Conservation (phyloP, 805 yeast genomes). For the Henningerozyma blattae region DNA sequence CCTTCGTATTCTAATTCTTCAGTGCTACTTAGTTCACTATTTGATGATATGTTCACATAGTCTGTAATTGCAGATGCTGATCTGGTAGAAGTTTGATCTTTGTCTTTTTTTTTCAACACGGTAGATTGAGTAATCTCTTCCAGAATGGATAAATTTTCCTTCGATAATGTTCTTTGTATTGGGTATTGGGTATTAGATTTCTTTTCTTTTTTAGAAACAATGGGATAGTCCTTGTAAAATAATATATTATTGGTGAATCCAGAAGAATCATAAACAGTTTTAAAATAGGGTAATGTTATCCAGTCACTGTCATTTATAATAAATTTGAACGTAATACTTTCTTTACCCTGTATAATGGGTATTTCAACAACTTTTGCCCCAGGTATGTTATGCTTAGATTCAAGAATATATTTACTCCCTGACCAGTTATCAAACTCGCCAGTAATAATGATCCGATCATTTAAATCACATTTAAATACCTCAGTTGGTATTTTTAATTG, state of each 20-base stretch:
- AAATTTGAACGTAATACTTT: conserved; percentile 12
- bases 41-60: conserved; percentile 19
- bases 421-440: conserved; percentile 23
- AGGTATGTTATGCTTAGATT: too few relatives aligned
- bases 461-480: too few relatives aligned
- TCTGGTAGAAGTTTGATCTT: too few relatives aligned
- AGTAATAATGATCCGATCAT: conserved; percentile 11
- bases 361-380: too few relatives aligned
- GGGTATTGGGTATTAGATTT: too few relatives aligned
- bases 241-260: conserved; percentile 17
- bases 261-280: conserved; percentile 12
- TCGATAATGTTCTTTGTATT: too few relatives aligned
- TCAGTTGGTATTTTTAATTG: too few relatives aligned
- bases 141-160: background rate
- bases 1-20: conserved; percentile 13
- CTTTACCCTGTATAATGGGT: conserved; percentile 6
- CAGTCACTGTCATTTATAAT: conserved; percentile 16
- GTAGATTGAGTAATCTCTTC: background rate
- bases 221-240: conserved; percentile 7
- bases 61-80: conserved; percentile 7
- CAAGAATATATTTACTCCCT: too few relatives aligned
- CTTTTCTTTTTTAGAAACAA: background rate
- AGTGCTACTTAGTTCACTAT: conserved; percentile 19
- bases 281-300: conserved; percentile 16
- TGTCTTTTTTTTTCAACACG: too few relatives aligned